Evolutionary conservation across 257 asterid genomes (phyloP).

Genomic region (Cynanchum wilfordii): DNA sequence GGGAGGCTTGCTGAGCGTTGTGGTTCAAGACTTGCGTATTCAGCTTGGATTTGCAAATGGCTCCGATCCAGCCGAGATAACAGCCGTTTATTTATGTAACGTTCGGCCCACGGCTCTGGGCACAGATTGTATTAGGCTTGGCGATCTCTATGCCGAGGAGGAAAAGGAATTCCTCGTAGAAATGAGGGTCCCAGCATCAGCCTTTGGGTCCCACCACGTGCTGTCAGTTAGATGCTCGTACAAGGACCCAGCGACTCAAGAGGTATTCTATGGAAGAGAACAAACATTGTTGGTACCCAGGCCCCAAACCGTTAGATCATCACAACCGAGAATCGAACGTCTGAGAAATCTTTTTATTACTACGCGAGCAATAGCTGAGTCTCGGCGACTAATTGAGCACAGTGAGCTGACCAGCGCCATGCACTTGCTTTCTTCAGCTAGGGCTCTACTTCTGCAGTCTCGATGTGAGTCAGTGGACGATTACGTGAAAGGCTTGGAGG

Average conservation of each 20-base stretch:
- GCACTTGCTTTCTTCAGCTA: conserved; percentile 69
- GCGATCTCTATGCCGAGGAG: conserved; percentile 80
- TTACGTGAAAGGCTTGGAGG: conserved; percentile 46
- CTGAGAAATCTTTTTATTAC: conserved; percentile 56
- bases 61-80: conserved; percentile 77
- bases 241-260: conserved; percentile 58
- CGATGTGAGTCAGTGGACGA: conserved; percentile 42
- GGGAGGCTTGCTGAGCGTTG: conserved; percentile 75
- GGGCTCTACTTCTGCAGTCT: conserved; percentile 53
- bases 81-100: conserved; percentile 57
- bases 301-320: conserved; percentile 51
- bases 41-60: conserved; percentile 56
- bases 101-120: conserved; percentile 47
- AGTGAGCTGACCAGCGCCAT: conserved; percentile 56
- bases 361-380: conserved; percentile 72
- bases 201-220: conserved; percentile 57
- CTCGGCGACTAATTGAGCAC: conserved; percentile 59
- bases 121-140: conserved; percentile 51
- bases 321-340: conserved; percentile 44
- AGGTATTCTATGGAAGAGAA: conserved; percentile 43
- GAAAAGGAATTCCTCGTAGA: conserved; percentile 65
- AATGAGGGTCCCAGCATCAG: conserved; percentile 48
- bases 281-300: conserved; percentile 54
- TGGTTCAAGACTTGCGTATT: conserved; percentile 63
- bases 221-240: conserved; percentile 46